Evolutionary conservation across 2,329 filamentous ascomycete genomes (phyloP), one percentile per base, ranked within the genome.

Genomic region (Piedraia hortae): DNA sequence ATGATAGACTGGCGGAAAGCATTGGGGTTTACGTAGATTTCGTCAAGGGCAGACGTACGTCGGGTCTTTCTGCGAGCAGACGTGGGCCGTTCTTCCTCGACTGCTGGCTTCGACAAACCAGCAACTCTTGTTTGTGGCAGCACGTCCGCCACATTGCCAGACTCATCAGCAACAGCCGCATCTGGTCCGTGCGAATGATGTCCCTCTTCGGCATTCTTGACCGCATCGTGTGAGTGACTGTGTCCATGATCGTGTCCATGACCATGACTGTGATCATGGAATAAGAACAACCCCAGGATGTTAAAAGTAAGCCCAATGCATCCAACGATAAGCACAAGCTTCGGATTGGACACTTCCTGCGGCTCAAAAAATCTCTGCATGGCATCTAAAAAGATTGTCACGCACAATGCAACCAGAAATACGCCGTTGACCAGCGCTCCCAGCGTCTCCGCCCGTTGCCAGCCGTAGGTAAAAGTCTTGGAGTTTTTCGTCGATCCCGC

Each of bases 391-490:
- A 93, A 73, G 46, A 97, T 97, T 22, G 82, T 88, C 25, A 97
- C 57, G 50, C 85, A 97, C 5, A 97, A 62, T 5, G 85, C 85
- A 39, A 97, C 85, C 19, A 97, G 58, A 52, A 97, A 97, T 20
- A 93, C 82, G 33, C 85, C 85, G 39, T 97, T 97, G 49, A 93
- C 75, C 36, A 93, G 68, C 21, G 85, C 85, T 39, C 85, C 85
- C 4, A 97, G 59, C 6, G 89, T 93, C 54, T 97, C 85, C 16
- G 85, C 85, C 34, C 85, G 75, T 54, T 93, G 71, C 74, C 80
- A 97, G 26, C 85, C 85, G 45, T 91, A 97, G 9, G 85, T 91
- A 43, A 85, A 97, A 45, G 71, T 74, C 37, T 89, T 80, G 5
- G 78, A 88, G 27, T 45, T 57, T 0, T 69, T 73, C 32, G 68